phyloP scores from a whole-genome alignment of 2,329 filamentous ascomycete genomes.

The Colletotrichum scovillei region DNA sequence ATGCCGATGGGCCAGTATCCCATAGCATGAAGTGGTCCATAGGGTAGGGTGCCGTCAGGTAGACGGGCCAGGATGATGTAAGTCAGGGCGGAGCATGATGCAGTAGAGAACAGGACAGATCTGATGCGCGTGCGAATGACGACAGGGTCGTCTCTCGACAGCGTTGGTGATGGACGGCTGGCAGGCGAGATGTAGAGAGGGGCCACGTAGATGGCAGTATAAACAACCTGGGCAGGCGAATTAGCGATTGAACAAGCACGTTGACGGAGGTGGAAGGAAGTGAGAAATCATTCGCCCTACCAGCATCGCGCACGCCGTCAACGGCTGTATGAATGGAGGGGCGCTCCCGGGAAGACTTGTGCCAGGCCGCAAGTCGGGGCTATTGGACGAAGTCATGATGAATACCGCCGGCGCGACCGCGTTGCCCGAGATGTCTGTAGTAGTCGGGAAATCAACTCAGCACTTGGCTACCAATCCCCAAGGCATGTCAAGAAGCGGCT shows the following conservation, averaged over 20 bases:
- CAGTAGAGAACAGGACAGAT: conserved; percentile 81
- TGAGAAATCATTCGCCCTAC: conserved; percentile 15
- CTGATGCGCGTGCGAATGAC: conserved; percentile 89
- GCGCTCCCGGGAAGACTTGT: neutral
- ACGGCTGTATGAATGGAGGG: conserved; percentile 8
- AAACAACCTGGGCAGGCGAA: conserved; percentile 68
- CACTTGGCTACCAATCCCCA: neutral
- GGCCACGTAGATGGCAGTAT: conserved; percentile 89
- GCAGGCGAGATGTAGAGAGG: conserved; percentile 87
- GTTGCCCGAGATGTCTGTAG: neutral
- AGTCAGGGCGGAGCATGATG: conserved; percentile 74
- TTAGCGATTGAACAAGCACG: neutral
- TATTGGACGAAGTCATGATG: conserved; percentile 18
- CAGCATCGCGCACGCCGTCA: conserved; percentile 32
- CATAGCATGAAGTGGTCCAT: conserved; percentile 74
- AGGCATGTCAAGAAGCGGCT: too few species aligned
- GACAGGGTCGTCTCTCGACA: conserved; percentile 87
- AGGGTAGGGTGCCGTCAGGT: conserved; percentile 56
- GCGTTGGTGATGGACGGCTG: conserved; percentile 81
- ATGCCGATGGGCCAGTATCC: conserved; percentile 84
- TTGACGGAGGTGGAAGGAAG: too few species aligned
- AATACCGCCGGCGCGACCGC: neutral
- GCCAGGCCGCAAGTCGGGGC: conserved; percentile 6
- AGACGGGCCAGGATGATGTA: conserved; percentile 67
- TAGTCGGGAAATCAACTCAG: neutral